Evolutionary conservation across 2,329 filamentous ascomycete species (phyloP).

Genomic region (Aspergillus luchuensis): DNA sequence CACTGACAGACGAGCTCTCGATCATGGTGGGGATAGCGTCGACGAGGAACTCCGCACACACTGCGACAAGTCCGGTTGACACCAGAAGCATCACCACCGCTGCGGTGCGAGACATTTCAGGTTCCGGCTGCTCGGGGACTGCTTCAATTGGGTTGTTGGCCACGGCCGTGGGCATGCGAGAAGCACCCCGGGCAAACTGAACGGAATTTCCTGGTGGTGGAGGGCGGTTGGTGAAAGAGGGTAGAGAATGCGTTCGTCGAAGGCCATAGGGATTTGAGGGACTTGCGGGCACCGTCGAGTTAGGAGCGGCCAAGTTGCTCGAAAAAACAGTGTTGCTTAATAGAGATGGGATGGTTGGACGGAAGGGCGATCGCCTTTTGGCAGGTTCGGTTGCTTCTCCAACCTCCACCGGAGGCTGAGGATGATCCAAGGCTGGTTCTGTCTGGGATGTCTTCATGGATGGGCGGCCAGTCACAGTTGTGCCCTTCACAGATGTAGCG

Average conservation of each 20-base stretch:
- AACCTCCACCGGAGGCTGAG: neutral
- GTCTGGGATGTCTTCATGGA: slow-evolving; percentile 21
- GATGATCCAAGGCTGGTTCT: slow-evolving; percentile 6
- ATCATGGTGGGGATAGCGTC: slow-evolving; percentile 71
- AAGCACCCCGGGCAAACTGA: slow-evolving; percentile 37
- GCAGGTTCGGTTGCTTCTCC: slow-evolving; percentile 21
- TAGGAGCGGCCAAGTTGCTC: slow-evolving; percentile 22
- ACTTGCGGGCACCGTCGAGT: slow-evolving; percentile 15
- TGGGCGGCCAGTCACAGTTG: slow-evolving; percentile 7
- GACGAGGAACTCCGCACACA: slow-evolving; percentile 72
- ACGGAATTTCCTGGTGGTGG: slow-evolving; percentile 37
- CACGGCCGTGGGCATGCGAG: slow-evolving; percentile 26
- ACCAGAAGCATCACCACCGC: slow-evolving; percentile 58
- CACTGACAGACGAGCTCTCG: slow-evolving; percentile 59
- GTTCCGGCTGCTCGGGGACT: slow-evolving; percentile 21
- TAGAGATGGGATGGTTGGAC: slow-evolving; percentile 32
- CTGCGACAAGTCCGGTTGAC: slow-evolving; percentile 60
- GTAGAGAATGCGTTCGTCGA: slow-evolving; percentile 37
- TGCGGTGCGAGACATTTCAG: slow-evolving; percentile 58
- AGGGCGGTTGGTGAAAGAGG: slow-evolving; percentile 28
- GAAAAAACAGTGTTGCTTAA: slow-evolving; percentile 40
- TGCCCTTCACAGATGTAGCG: neutral
- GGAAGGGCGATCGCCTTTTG: slow-evolving; percentile 33
- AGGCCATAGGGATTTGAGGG: slow-evolving; percentile 24
- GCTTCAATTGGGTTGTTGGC: slow-evolving; percentile 18